Conservation (phyloP, 2,329 filamentous ascomycete genomes). For the Lasiodiplodia gonubiensis region DNA sequence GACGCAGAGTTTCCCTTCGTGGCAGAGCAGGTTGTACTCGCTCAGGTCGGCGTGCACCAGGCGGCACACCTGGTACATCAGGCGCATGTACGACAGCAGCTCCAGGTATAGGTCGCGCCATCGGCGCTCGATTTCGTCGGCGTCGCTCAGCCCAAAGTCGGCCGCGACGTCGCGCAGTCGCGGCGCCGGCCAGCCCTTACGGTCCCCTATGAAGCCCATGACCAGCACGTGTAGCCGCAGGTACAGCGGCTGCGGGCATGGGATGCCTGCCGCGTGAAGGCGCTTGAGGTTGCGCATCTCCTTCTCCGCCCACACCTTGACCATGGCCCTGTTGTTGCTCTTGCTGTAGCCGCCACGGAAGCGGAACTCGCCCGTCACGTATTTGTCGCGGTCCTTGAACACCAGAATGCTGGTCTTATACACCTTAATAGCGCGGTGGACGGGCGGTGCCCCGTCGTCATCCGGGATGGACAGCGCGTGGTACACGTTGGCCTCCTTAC, state of each 20-base stretch:
- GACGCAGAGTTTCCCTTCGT: conserved; percentile 81
- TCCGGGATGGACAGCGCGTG: conserved; percentile 73
- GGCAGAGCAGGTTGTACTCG: conserved; percentile 97
- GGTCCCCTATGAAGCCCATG: conserved; percentile 91
- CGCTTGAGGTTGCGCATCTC: conserved; percentile 93
- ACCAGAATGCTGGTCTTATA: conserved; percentile 98
- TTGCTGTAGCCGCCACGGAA: conserved; percentile 93
- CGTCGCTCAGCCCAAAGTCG: conserved; percentile 61
- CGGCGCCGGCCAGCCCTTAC: conserved; percentile 85
- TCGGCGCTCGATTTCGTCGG: conserved; percentile 63
- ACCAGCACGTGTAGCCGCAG: conserved; percentile 93
- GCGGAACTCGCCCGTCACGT: conserved; percentile 91
- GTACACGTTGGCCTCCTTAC: conserved; percentile 98
- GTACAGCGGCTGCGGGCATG: conserved; percentile 86
- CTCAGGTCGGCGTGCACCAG: conserved; percentile 96
- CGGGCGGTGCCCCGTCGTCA: conserved; percentile 55
- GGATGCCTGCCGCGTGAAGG: conserved; percentile 82
- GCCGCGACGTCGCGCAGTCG: conserved; percentile 86
- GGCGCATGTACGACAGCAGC: conserved; percentile 85
- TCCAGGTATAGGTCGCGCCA: conserved; percentile 84
- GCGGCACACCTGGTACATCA: conserved; percentile 88
- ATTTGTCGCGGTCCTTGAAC: conserved; percentile 97
- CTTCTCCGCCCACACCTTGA: conserved; percentile 98
- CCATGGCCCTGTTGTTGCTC: conserved; percentile 94
- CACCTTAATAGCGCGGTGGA: conserved; percentile 92